Evolutionary conservation across 1,139 yeast genomes (phyloP), one percentile per base, ranked within the genome.

Genomic region (Wickerhamiella infanticola): DNA sequence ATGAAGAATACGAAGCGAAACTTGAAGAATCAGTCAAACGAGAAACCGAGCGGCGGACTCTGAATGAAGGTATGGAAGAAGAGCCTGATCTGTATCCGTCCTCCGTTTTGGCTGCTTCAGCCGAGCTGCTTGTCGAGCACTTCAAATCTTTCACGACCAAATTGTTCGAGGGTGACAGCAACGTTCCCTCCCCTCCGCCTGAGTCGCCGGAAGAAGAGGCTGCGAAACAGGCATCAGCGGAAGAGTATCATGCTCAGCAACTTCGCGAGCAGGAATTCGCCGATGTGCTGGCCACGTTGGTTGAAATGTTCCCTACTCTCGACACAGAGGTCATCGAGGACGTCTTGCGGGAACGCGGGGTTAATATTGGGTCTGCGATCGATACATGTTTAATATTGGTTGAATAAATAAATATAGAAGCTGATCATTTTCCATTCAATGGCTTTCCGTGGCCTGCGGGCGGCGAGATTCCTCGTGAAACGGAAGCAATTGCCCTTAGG

Each of bases 291-390:
- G 65, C 64, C 3, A 73, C 75, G 2, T 66, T 86, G 44, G 65
- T 65, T 31, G 79, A 77, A 47, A 82, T 86, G 75, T 85, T 86
- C 62, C 94, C 95, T 1, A 68, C 67, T 36, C 65, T 85, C 49
- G 95, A 85, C 54, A 66, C 66, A 38, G 80, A 74, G 0, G 67
- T 86, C 1, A 69, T 86, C 45, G 74, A 70, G 46, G 95, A 86
- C 58, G 79, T 86, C 3, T 71, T 84, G 29, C 65, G 67, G 1
- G 75, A 80, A 60, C 81, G 80, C 57, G 71, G 76, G 47, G 82
- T 83, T 24, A 69, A 81, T 45, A 70, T 82, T 24, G 94, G 88
- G 26, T 73, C 72, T 7, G 81, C 90, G 45, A 81, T 85, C 3
- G 95, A 85, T 57, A 76, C 80, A 4, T 65, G 77, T 51, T 47